phyloP scores from a whole-genome alignment of 768 basidiomycete species.

The Termitomyces sp. region DNA sequence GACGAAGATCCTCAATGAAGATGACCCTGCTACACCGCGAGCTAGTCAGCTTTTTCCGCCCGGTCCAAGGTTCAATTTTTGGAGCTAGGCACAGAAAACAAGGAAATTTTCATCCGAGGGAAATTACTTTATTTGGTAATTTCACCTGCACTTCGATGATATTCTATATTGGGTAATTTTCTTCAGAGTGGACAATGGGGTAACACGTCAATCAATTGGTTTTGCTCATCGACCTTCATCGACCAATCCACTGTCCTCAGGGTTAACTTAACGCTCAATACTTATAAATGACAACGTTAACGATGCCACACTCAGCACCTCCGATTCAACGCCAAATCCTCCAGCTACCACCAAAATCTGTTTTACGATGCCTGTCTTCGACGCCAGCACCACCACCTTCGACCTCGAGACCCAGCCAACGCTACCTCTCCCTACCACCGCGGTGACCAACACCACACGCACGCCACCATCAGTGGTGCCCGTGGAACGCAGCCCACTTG shows the following conservation, averaged over 20 bases:
- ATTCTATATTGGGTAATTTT: background rate
- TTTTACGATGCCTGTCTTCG: conserved; percentile 15
- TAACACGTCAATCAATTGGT: background rate
- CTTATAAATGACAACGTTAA: background rate
- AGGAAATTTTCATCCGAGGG: too few species aligned
- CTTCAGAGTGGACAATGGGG: background rate
- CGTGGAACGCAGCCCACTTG: conserved; percentile 20
- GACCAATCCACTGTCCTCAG: conserved; percentile 1
- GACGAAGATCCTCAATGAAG: too few species aligned
- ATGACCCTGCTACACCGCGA: too few species aligned
- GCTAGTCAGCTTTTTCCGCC: too few species aligned
- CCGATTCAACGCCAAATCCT: background rate
- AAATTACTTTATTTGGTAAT: background rate
- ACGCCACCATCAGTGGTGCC: conserved; percentile 13
- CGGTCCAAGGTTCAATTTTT: too few species aligned
- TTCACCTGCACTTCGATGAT: too few species aligned
- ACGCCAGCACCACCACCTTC: conserved; percentile 9
- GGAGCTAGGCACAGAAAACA: too few species aligned
- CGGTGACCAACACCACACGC: conserved; percentile 18
- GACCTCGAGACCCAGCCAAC: conserved; percentile 14
- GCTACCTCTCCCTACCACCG: conserved; percentile 12
- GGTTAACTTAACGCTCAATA: background rate
- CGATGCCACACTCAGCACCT: background rate
- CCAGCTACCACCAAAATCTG: background rate
- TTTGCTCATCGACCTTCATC: background rate